phyloP scores from a whole-genome alignment of 148 eudicot genomes.

The Talinum fruticosum region DNA sequence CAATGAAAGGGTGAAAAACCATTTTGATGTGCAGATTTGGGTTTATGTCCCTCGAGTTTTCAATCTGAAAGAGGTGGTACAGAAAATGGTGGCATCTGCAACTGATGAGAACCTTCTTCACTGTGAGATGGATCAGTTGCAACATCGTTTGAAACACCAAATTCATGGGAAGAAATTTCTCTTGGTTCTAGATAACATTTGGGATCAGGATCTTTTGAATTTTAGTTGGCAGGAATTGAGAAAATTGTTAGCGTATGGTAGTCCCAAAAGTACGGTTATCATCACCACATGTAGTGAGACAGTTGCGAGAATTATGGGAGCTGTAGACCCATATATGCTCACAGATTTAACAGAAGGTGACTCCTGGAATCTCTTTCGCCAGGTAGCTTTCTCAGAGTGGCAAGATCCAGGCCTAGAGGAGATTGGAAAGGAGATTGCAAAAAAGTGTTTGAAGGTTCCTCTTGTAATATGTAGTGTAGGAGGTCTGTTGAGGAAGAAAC shows the following conservation, averaged over 20 bases:
- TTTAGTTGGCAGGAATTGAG: not conserved
- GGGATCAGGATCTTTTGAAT: conserved; percentile 7
- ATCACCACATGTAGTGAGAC: conserved; percentile 1
- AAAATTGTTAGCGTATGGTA: not conserved
- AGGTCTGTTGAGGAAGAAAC: not conserved
- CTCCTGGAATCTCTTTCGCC: conserved; percentile 8
- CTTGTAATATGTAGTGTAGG: conserved; percentile 14
- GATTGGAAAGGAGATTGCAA: not conserved
- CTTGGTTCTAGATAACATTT: conserved; percentile 1
- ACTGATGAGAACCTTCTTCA: not conserved
- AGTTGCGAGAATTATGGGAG: not conserved
- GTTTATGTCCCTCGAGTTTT: not conserved
- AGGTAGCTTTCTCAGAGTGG: not conserved
- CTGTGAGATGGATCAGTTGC: not conserved
- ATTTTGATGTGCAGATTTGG: not conserved
- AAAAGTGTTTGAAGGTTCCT: not conserved
- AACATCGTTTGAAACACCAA: not conserved
- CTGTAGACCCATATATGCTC: not conserved
- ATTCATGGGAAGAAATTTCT: not conserved
- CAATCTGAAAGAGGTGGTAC: not conserved
- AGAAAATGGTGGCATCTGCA: not conserved
- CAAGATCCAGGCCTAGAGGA: conserved; percentile 9
- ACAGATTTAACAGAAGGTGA: conserved; percentile 6
- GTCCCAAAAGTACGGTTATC: conserved; percentile 6
- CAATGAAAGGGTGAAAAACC: not conserved